Evolutionary conservation across 169 alveolate species (phyloP), one percentile per base, ranked within the genome.

Genomic region (Plasmodium falciparum): DNA sequence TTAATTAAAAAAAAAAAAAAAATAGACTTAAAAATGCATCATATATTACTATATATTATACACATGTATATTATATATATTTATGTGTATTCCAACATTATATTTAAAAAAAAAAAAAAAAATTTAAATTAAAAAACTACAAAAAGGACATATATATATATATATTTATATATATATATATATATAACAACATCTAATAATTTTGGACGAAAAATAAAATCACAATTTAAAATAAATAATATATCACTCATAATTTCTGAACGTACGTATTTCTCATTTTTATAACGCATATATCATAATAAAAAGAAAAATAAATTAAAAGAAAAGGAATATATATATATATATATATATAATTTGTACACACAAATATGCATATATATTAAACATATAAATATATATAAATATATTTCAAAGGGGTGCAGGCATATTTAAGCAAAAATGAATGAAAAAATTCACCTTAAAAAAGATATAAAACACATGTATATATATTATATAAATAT

Each of bases 381-480:
- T 24, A 70, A 7, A 43, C 24, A 54, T 70, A 54, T 24, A n/a
- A n/a, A 24, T 24, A 47, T 52, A 43, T 65, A 63, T 76, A 24
- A 17, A 69, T 76, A 39, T 39, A 63, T 76, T 56, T 76, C 54
- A 63, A 76, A 49, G 52, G 74, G 89, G 89, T 76, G 89, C 89
- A 33, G 45, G 45, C 9, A 76, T 59, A 45, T 73, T 47, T 33
- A 65, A 76, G 65, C 47, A 65, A 65, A 71, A 65, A 26, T 17
- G 52, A 69, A n/a, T 54, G 66, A 24, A 69, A 49, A 15, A 59
- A 50, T 63, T 62, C 17, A 76, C 52, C 65, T 76, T 9, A 33
- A 33, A 17, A 50, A 63, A 49, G 52, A 76, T 17, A 49, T 63
- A 43, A 76, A 22, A 76, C 47, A 63, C 49, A 9, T 45, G 63